phyloP scores from a whole-genome alignment of 345 rosid genomes.

The Triadica sebifera region DNA sequence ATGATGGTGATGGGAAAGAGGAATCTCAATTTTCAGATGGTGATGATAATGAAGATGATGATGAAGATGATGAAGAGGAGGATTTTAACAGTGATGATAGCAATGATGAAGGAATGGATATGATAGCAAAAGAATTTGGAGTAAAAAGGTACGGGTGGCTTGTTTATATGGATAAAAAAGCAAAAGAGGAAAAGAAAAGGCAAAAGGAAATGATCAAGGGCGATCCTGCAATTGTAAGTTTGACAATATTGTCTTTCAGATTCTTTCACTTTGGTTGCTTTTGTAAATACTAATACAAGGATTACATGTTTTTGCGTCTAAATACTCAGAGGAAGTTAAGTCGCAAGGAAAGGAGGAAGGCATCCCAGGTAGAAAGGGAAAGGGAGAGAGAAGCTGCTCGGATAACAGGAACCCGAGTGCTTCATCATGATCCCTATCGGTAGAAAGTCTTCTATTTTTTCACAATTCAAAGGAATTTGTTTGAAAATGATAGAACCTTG shows the following conservation, averaged over 20 bases:
- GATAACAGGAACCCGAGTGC: constrained; percentile 57
- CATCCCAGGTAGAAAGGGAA: constrained; percentile 91
- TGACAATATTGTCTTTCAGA: constrained; percentile 8
- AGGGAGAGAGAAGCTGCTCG: constrained; percentile 80
- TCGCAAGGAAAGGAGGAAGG: constrained; percentile 97
- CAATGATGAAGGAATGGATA: constrained; percentile 89
- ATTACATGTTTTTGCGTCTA: constrained; percentile 15
- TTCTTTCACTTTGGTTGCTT: constrained; percentile 8
- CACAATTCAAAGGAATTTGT: no score
- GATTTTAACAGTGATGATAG: constrained; percentile 93
- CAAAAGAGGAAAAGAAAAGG: constrained; percentile 89
- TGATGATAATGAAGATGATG: constrained; percentile 64
- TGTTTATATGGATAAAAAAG: constrained; percentile 91
- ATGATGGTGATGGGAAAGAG: constrained; percentile 67
- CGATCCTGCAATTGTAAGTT: constrained; percentile 94
- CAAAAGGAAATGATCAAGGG: constrained; percentile 96
- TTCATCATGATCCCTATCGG: constrained; percentile 92
- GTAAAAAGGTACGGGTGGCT: constrained; percentile 97
- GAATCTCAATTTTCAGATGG: constrained; percentile 52
- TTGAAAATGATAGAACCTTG: no score
- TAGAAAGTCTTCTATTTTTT: constrained; percentile 19
- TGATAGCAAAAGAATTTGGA: constrained; percentile 89
- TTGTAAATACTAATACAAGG: not conserved
- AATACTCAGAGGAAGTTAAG: constrained; percentile 77
- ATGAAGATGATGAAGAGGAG: constrained; percentile 76